A percentile compares a stretch with the other conserved stretches of the same genome.
phyloP scores from a whole-genome alignment of 805 yeast genomes.

The Ogataea populi-albae region DNA sequence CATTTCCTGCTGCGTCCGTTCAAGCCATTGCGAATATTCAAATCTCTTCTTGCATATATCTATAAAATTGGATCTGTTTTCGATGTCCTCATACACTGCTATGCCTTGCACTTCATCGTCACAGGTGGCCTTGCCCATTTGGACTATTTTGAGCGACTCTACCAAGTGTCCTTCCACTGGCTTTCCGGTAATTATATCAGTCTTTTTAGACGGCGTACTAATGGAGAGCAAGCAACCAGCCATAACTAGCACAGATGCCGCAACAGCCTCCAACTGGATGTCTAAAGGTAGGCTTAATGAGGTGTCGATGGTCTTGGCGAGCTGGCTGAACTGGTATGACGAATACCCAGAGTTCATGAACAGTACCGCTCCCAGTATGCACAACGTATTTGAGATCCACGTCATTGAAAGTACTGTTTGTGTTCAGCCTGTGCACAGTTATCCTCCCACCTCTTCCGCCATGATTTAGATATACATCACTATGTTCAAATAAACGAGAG shows the following conservation, averaged over 20 bases:
- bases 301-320: constrained; percentile 23
- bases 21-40: constrained; percentile 32
- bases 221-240: constrained; percentile 38
- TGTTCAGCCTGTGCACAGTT: too few relatives aligned
- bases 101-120: constrained; percentile 47
- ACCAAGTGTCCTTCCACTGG: constrained; percentile 26
- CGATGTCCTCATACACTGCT: constrained; percentile 41
- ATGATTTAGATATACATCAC: too few relatives aligned
- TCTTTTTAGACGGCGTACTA: constrained; percentile 16
- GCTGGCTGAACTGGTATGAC: constrained; percentile 48
- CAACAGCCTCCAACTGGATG: constrained; percentile 47
- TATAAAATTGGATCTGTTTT: constrained; percentile 50
- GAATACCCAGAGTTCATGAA: constrained; percentile 53
- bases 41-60: constrained; percentile 45
- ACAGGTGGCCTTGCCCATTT: constrained; percentile 45
- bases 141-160: constrained; percentile 43
- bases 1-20: constrained; percentile 29
- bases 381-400: too few relatives aligned
- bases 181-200: constrained; percentile 29
- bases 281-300: constrained; percentile 39
- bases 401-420: too few relatives aligned
- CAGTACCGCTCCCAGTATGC: constrained; percentile 17
- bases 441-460: too few relatives aligned
- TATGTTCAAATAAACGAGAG: too few relatives aligned
- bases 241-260: constrained; percentile 45